Base-by-base conservation (phyloP, 2,329 filamentous ascomycete genomes). In the Mycocentrospora acerina region DNA sequence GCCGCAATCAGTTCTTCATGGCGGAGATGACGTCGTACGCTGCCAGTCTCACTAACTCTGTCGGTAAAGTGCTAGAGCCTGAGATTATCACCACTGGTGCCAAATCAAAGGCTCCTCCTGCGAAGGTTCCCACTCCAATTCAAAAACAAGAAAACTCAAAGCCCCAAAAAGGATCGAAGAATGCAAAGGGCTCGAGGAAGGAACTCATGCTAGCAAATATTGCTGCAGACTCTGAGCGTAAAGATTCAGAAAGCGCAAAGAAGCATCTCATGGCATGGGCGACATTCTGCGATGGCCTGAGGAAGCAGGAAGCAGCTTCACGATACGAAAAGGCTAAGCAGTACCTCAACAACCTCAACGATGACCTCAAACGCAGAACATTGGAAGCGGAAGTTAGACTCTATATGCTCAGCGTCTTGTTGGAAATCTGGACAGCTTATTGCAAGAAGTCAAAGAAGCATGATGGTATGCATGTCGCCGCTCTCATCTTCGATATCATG, bases 1-100 rank as follows among this genome's bases (percentile, higher is more conserved):
- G 68, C 71, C 69, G 69, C 36, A 81, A 84, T 29, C 84, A 89
- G 52, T 73, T 71, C 35, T 82, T 80, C 55, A 85, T 86, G 78
- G 75, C 77, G 2, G 82, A 86, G 42, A 85, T 85, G 65, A 74
- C 76, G 18, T 71, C 75, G 1, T 90, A 89, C 58, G 82, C 86
- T 2, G 82, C 81, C 10, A 87, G 83, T 62, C 70, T 89, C 31
- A 86, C 82, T 0, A 83, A 82, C 40, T 72, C 80, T 0, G 71
- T 75, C 2, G 83, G 83, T 3, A 85, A 81, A 47, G 70, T 69
- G 2, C 72, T 88, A 4, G 73, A 84, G 16, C 82, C 82, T 0
- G 82, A 88, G 57, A 79, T 72, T 4, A 78, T 88, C 32, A 76
- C 83, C 2, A 73, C 78, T 14, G 57, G 59, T n/a, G 57, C 47